Evolutionary conservation across 441 rosid genomes (phyloP).

Genomic region (Mallotus japonicus): DNA sequence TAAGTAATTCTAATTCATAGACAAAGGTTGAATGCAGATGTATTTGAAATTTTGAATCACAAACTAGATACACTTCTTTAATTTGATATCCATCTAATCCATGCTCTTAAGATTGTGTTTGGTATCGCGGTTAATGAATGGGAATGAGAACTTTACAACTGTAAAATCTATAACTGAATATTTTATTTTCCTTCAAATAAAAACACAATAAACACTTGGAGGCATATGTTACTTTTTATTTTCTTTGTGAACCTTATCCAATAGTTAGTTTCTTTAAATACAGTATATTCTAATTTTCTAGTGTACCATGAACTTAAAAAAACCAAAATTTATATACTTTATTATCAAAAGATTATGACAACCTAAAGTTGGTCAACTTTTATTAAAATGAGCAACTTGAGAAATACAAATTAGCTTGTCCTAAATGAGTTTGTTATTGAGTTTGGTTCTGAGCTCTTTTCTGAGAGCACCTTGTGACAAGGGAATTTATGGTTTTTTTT

Average conservation of each 20-base stretch:
- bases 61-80: not conserved
- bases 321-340: not conserved
- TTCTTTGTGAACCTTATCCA: not conserved
- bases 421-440: not conserved
- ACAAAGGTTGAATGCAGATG: not conserved
- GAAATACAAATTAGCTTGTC: not conserved
- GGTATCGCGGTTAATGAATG: no score
- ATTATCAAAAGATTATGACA: not conserved
- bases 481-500: no score
- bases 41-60: no score
- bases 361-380: not conserved
- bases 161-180: no score
- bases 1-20: not conserved
- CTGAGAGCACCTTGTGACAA: not conserved
- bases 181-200: no score
- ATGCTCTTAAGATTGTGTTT: not conserved
- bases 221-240: not conserved
- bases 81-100: not conserved
- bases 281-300: no score
- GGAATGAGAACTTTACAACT: no score
- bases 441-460: not conserved
- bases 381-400: not conserved
- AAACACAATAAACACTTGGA: no score
- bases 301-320: not conserved
- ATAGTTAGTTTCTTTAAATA: not conserved